These are phyloP conservation scores for Coemansia sp. DNA, from an alignment of 192 early-diverging fungal genomes.

Conservation along the genomic window DNA sequence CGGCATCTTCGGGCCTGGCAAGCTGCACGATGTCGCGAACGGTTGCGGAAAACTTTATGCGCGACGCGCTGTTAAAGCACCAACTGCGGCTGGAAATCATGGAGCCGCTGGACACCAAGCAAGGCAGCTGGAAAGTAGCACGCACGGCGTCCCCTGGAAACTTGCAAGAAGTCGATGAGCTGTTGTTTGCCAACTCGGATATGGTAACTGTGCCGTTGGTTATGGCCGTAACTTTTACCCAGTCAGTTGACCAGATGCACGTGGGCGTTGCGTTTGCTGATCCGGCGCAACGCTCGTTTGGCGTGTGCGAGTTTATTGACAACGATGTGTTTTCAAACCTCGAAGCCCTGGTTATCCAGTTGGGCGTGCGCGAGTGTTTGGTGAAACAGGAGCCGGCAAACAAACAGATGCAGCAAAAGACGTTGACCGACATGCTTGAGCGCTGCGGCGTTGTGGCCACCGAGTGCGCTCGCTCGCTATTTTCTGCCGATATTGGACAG, in stretches of 20 bases:
- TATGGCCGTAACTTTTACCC: constrained; percentile 66
- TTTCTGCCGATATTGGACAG: constrained; percentile 80
- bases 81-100: constrained; percentile 86
- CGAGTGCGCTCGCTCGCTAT: constrained; percentile 57
- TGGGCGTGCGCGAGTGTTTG: constrained; percentile 90
- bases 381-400: constrained; percentile 58
- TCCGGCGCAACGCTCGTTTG: constrained; percentile 74
- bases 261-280: constrained; percentile 86
- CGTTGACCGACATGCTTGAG: constrained; percentile 68
- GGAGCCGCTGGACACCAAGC: constrained; percentile 49
- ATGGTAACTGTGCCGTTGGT: constrained; percentile 77
- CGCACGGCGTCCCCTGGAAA: constrained; percentile 92
- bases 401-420: constrained; percentile 67
- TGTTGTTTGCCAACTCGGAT: constrained; percentile 75
- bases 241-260: constrained; percentile 30
- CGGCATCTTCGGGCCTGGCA: constrained; percentile 60
- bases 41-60: constrained; percentile 73
- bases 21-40: constrained; percentile 78
- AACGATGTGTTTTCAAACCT: constrained; percentile 91
- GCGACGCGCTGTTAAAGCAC: constrained; percentile 73
- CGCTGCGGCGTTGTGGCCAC: constrained; percentile 79
- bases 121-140: constrained; percentile 55
- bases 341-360: constrained; percentile 90
- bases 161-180: constrained; percentile 85
- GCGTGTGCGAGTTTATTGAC: constrained; percentile 89